phyloP scores from a whole-genome alignment of 176 grass and related monocot genomes.

The Rhipidocladum racemiflorum region DNA sequence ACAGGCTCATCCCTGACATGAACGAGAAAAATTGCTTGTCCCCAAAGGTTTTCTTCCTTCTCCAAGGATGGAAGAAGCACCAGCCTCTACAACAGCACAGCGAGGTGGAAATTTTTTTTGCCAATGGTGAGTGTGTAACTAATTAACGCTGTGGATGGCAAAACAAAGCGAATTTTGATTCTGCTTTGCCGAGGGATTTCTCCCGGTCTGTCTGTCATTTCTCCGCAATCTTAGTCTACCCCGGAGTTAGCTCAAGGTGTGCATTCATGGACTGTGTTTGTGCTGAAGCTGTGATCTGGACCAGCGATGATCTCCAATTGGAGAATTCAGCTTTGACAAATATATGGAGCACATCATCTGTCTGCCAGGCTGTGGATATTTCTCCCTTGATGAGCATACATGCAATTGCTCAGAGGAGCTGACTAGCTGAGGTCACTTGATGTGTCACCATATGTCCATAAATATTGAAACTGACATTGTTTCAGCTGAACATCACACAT shows the following conservation, averaged over 20 bases:
- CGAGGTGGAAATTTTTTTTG: conserved; percentile 1
- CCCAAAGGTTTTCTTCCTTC: conserved; percentile 12
- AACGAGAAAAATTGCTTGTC: conserved; percentile 14
- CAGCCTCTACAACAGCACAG: conserved; percentile 14
- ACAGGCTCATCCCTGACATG: conserved; percentile 21
- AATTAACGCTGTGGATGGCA: not conserved
- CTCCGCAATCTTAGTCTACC: not conserved
- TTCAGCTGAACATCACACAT: conserved; percentile 44
- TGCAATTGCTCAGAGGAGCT: conserved; percentile 9
- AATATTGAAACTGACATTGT: conserved; percentile 18
- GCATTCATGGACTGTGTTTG: not conserved
- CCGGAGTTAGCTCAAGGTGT: not conserved
- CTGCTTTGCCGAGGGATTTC: conserved; percentile 10
- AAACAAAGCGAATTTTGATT: not conserved
- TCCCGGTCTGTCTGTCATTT: not conserved
- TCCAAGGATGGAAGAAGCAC: conserved; percentile 22
- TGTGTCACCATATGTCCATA: conserved; percentile 41
- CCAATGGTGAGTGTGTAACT: conserved; percentile 12
- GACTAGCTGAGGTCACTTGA: conserved; percentile 15
- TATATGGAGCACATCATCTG: conserved; percentile 17
- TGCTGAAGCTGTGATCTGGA: conserved; percentile 29
- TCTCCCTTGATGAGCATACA: conserved; percentile 23
- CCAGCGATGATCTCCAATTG: conserved; percentile 26
- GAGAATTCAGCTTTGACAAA: conserved; percentile 19
- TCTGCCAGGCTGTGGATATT: not conserved